Evolutionary conservation across 495 filamentous ascomycete genomes (phyloP), one percentile per base, ranked within the genome.

Genomic region (Aspergillus campestris): DNA sequence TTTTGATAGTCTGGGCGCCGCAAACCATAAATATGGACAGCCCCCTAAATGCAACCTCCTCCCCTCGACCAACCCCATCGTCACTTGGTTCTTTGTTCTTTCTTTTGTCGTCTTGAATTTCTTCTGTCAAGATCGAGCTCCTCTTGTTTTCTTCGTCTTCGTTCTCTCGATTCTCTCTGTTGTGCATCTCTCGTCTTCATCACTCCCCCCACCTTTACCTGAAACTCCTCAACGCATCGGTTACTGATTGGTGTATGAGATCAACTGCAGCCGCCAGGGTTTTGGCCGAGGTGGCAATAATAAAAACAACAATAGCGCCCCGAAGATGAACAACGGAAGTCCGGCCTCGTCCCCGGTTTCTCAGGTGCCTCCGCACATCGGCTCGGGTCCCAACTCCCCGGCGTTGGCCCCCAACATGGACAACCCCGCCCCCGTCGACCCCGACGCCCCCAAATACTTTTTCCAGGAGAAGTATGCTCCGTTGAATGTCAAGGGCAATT

Each of bases 401-500:
- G 64, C 70, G 35, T 71, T 71, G 46, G 74, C 71, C 38, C 56
- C 75, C 37, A 62, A 67, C 30, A 58, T 77, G 49, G 79, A 84
- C 37, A 69, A 59, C 55, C 57, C 61, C 45, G 57, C 64, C 47
- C 57, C 63, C 31, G 75, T 69, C 52, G 72, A 71, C 24, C 69
- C 82, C 39, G 81, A 80, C 66, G 62, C 79, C 45, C 58, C 68
- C 55, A 72, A 87, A 55, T 82, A 78, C 62, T 84, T 83, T 64
- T 84, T 90, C 61, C 83, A 87, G 54, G 80, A 89, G 48, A 78
- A 83, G 52, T 86, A 89, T 58, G 81, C 85, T 35, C 83, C 82
- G 53, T 77, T 94, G 50, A 91, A 94, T 47, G 90, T 95, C 50
- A 94, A 87, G 66, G 90, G 90, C 36, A 96, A 95, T 66, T 95